phyloP scores from a whole-genome alignment of 177 flowering plant genomes.

The Tripterygium wilfordii region DNA sequence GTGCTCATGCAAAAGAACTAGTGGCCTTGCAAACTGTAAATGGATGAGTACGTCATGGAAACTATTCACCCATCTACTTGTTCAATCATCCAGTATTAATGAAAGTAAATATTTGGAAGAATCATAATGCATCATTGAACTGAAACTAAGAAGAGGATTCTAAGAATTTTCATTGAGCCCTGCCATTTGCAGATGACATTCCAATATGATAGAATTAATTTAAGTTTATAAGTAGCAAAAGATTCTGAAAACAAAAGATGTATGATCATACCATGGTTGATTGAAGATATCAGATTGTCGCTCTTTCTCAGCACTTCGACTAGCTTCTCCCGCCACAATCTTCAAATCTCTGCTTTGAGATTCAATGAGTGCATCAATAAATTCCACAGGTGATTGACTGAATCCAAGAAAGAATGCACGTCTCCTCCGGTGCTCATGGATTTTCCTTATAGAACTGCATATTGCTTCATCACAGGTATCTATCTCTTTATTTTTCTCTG shows the following conservation, averaged over 20 bases:
- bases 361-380: slow-evolving; percentile 78
- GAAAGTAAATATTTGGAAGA: too few species aligned
- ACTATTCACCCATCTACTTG: too few species aligned
- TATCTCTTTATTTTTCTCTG: slow-evolving; percentile 80
- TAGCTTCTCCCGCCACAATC: slow-evolving; percentile 77
- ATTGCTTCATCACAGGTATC: slow-evolving; percentile 90
- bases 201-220: too few species aligned
- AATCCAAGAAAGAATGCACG: slow-evolving; percentile 96
- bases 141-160: too few species aligned
- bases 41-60: too few species aligned
- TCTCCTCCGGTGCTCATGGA: slow-evolving; percentile 84
- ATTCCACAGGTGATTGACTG: slow-evolving; percentile 97
- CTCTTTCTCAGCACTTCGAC: slow-evolving; percentile 79
- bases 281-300: slow-evolving; percentile 72
- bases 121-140: too few species aligned
- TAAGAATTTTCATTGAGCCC: too few species aligned
- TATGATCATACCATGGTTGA: slow-evolving; percentile 41
- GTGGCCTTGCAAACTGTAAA: too few species aligned
- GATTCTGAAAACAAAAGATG: not conserved
- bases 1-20: too few species aligned
- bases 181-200: too few species aligned
- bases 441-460: slow-evolving; percentile 72
- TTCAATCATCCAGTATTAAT: too few species aligned
- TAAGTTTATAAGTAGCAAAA: not conserved
- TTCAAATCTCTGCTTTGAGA: slow-evolving; percentile 88